Evolutionary conservation across 305 asterid genomes (phyloP).

Genomic region (Fraxinus latifolia): DNA sequence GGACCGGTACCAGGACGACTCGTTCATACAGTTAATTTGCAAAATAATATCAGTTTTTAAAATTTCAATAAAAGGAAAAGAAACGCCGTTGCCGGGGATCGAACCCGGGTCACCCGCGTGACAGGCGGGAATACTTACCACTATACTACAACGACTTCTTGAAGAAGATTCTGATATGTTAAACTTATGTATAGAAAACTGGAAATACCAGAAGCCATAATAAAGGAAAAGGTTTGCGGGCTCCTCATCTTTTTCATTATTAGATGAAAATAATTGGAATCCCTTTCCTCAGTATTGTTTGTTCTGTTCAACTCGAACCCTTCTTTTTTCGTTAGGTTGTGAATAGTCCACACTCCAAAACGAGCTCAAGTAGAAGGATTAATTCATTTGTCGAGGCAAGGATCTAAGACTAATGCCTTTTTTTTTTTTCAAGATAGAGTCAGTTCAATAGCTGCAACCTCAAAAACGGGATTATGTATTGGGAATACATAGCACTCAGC

Average conservation of each 20-base stretch:
- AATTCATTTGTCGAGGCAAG: background rate
- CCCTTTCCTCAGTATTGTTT: background rate
- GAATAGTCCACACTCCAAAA: background rate
- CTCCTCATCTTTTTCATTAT: background rate
- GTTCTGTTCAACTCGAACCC: background rate
- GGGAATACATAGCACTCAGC: background rate
- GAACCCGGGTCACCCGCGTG: slow-evolving; percentile 60
- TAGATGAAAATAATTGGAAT: background rate
- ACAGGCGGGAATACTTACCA: slow-evolving; percentile 53
- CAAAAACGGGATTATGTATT: background rate
- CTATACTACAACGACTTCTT: slow-evolving; percentile 52
- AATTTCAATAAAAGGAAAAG: too few relatives aligned
- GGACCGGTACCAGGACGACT: slow-evolving; percentile 35
- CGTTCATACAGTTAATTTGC: background rate
- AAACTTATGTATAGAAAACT: too few relatives aligned
- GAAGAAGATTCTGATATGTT: too few relatives aligned
- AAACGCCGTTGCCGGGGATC: slow-evolving; percentile 52
- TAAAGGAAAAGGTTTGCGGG: background rate
- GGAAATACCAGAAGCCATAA: too few relatives aligned
- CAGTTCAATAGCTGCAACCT: background rate
- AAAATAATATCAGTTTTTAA: too few relatives aligned
- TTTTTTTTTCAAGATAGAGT: background rate
- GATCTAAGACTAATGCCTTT: background rate
- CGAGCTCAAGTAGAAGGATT: background rate
- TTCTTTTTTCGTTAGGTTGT: background rate